Evolutionary conservation across 139 green algal species (phyloP), one percentile per base, ranked within the genome.

Genomic region (Volvox africanus): DNA sequence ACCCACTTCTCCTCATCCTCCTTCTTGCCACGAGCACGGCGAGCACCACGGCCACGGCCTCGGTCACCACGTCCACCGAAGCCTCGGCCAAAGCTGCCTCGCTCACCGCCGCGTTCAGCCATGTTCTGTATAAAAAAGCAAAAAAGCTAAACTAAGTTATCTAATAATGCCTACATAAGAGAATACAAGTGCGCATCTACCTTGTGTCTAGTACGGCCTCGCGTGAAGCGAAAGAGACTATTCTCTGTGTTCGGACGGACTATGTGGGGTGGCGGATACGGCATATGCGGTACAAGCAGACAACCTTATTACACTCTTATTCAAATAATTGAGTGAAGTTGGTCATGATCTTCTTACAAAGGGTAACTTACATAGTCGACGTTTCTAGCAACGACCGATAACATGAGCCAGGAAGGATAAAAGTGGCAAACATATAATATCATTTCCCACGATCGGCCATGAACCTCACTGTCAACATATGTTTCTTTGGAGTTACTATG

Each of bases 1-100:
- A 99, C 96, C 98, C 98, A 99, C 91, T 97, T 98, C 94, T 99
- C 97, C 95, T 99, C 98, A 71, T 99, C 97, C 61, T 99, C 96
- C 85, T 97, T 96, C 65, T 96, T 94, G 89, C 96, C 94, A 61
- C 96, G 93, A 76, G 95, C 93, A 36, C 97, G 94, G 62, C 97
- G 80, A 77, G 65, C 91, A 80, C 97, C 97, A 36, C 96, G 89
- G 61, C 95, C 95, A 33, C 95, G 93, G 30, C 95, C 97, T 35
- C 97, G 93, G 88, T 95, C 96, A 79, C 93, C 93, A 87, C 96
- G 93, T 32, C 94, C 95, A 36, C 98, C 97, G 91, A 99, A 99
- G 32, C 98, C 98, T 76, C 98, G 95, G 73, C 96, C 95, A 88
- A 99, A 99, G 86, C 97, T 97, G 37, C 98, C 98, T 92, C 98